Evolutionary conservation across 2,329 filamentous ascomycete species (phyloP).

Genomic region (Triangularia verruculosa): DNA sequence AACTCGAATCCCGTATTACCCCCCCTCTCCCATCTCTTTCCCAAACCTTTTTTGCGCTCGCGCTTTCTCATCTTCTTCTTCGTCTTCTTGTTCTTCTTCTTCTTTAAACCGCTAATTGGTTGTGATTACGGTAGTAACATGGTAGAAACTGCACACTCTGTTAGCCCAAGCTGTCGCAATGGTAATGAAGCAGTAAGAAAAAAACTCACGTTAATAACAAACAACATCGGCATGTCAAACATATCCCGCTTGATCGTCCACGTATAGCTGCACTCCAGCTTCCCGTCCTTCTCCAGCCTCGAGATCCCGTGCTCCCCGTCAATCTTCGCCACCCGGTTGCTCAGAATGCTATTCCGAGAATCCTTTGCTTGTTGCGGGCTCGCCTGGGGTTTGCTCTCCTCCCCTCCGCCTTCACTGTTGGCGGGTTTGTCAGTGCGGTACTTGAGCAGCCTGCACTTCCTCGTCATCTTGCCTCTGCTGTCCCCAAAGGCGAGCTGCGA

Average conservation of each 20-base stretch:
- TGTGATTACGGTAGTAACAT: conserved; percentile 57
- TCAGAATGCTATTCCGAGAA: conserved; percentile 49
- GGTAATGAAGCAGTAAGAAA: background rate
- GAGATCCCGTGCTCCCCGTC: conserved; percentile 77
- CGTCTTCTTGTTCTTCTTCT: conserved; percentile 2
- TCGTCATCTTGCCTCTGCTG: conserved; percentile 78
- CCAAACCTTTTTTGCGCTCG: background rate
- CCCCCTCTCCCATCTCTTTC: background rate
- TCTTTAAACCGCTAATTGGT: conserved; percentile 54
- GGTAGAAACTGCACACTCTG: conserved; percentile 50
- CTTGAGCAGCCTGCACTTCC: conserved; percentile 82
- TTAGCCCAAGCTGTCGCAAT: conserved; percentile 22
- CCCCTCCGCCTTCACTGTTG: conserved; percentile 23
- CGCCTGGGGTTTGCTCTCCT: conserved; percentile 28
- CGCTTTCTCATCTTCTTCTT: background rate
- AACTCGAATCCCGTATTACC: background rate
- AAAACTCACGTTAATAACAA: conserved; percentile 89
- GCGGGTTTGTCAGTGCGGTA: conserved; percentile 69
- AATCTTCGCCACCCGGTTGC: conserved; percentile 59
- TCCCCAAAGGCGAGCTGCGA: conserved; percentile 89
- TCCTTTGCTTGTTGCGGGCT: conserved; percentile 48
- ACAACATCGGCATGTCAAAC: conserved; percentile 98
- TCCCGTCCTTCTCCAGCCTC: conserved; percentile 78
- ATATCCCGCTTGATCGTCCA: conserved; percentile 97
- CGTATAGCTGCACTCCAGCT: conserved; percentile 92